Conservation (phyloP, 495 filamentous ascomycete species). For the Cercophora samala region DNA sequence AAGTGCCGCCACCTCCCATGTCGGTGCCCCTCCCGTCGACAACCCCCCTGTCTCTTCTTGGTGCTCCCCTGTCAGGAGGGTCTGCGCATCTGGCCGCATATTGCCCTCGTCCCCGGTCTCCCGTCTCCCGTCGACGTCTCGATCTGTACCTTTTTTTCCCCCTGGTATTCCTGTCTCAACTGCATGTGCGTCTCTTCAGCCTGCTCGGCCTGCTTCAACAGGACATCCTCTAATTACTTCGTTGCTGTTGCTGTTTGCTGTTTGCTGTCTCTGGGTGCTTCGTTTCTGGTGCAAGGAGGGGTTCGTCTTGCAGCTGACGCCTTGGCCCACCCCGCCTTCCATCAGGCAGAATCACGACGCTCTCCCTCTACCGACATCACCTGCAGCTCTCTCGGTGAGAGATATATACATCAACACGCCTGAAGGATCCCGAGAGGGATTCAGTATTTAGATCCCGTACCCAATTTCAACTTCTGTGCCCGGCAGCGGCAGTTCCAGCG, state of each 20-base stretch:
- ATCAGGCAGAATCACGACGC: slow-evolving; percentile 3
- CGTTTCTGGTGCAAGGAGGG: slow-evolving; percentile 2
- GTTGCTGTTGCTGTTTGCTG: no score
- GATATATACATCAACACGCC: not conserved
- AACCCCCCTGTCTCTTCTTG: slow-evolving; percentile 9
- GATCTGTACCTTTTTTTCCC: slow-evolving; percentile 11
- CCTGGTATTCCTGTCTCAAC: slow-evolving; percentile 19
- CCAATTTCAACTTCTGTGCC: not conserved
- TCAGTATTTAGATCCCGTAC: not conserved
- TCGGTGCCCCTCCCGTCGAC: slow-evolving; percentile 11
- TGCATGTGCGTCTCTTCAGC: not conserved
- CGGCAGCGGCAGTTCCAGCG: not conserved
- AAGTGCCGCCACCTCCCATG: slow-evolving; percentile 24
- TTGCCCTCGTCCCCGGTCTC: slow-evolving; percentile 31
- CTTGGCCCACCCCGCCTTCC: slow-evolving; percentile 3
- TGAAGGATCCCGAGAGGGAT: not conserved
- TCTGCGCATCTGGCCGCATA: slow-evolving; percentile 40
- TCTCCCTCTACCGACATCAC: not conserved
- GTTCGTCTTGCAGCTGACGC: slow-evolving; percentile 1
- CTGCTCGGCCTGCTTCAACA: slow-evolving; percentile 7
- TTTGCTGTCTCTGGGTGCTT: slow-evolving; percentile 5
- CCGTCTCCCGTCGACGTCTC: slow-evolving; percentile 10
- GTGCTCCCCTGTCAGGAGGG: slow-evolving; percentile 19
- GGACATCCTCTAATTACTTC: slow-evolving; percentile 1
- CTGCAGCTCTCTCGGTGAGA: not conserved